phyloP scores from a whole-genome alignment of 192 early-diverging fungal genomes.

The Helicostylum pulchrum region DNA sequence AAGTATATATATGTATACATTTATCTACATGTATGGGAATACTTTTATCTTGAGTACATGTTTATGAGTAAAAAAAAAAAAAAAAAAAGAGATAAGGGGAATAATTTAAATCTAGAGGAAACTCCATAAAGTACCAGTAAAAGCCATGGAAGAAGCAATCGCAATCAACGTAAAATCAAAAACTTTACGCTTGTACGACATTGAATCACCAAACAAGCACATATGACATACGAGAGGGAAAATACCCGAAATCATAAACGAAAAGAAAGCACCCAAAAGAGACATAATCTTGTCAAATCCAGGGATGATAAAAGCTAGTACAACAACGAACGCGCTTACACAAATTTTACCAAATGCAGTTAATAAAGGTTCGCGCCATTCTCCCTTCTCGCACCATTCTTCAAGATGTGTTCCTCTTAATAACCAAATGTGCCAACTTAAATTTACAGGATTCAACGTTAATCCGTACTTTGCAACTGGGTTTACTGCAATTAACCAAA shows the following conservation, averaged over 20 bases:
- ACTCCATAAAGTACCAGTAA: conserved; percentile 35
- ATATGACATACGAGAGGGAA: conserved; percentile 38
- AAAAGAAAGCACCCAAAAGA: conserved; percentile 40
- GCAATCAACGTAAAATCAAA: conserved; percentile 25
- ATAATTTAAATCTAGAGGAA: conserved; percentile 21
- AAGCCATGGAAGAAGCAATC: conserved; percentile 28
- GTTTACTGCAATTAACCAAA: conserved; percentile 66
- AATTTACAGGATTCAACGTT: conserved; percentile 58
- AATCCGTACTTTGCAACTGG: conserved; percentile 73
- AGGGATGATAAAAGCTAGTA: conserved; percentile 27
- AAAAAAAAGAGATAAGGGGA: too few species aligned
- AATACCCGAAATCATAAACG: conserved; percentile 34
- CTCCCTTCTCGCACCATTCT: conserved; percentile 18
- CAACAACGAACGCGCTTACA: conserved; percentile 21
- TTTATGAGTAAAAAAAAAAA: too few species aligned
- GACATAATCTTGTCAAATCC: conserved; percentile 34
- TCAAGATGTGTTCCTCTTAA: conserved; percentile 23
- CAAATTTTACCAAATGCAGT: conserved; percentile 24
- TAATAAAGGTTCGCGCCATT: conserved; percentile 19
- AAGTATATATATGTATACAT: too few species aligned
- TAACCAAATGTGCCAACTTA: conserved; percentile 43
- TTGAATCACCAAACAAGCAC: conserved; percentile 20
- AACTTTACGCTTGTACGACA: conserved; percentile 14
- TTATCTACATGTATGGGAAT: too few species aligned
- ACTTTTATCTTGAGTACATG: too few species aligned